Percentiles rank a stretch among this genome's conserved stretches.
Evolutionary conservation across 1,284 basidiomycete species (phyloP).

Genomic region (Tilletia setariae): DNA sequence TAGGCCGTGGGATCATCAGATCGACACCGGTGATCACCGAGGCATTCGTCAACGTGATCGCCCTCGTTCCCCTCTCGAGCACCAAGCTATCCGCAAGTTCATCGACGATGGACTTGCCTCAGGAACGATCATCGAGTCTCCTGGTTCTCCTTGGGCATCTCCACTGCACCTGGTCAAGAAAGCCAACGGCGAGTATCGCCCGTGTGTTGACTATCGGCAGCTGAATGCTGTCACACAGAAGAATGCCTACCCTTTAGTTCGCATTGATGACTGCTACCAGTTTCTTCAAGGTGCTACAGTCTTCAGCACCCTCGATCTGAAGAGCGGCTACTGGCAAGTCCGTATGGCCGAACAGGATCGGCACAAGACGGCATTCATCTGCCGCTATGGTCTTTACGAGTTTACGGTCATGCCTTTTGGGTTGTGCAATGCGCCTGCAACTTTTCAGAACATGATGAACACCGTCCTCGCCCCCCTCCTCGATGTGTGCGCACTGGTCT

Average conservation of each 20-base stretch:
- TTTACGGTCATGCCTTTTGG: slow-evolving; percentile 28
- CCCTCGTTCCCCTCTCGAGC: not conserved
- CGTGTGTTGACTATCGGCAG: slow-evolving; percentile 58
- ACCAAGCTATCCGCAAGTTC: not conserved
- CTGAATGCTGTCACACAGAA: slow-evolving; percentile 58
- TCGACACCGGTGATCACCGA: slow-evolving; percentile 1
- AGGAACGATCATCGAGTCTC: not conserved
- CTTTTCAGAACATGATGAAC: slow-evolving; percentile 14
- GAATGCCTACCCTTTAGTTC: slow-evolving; percentile 55
- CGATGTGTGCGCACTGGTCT: not conserved
- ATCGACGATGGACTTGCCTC: not conserved
- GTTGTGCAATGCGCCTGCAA: slow-evolving; percentile 14
- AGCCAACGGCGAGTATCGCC: slow-evolving; percentile 56
- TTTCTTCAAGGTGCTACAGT: slow-evolving; percentile 42
- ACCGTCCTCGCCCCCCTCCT: not conserved
- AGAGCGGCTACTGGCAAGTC: slow-evolving; percentile 43
- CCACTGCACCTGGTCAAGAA: slow-evolving; percentile 60
- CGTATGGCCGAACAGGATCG: slow-evolving; percentile 20
- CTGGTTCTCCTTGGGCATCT: slow-evolving; percentile 47
- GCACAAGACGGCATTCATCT: slow-evolving; percentile 28
- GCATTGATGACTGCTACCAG: slow-evolving; percentile 56
- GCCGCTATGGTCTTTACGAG: slow-evolving; percentile 19
- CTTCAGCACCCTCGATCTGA: slow-evolving; percentile 56
- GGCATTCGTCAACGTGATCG: not conserved
- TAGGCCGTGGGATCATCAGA: not conserved